Base-by-base conservation (phyloP, 352 stramenopile species). In the Pythium myriotylum region DNA sequence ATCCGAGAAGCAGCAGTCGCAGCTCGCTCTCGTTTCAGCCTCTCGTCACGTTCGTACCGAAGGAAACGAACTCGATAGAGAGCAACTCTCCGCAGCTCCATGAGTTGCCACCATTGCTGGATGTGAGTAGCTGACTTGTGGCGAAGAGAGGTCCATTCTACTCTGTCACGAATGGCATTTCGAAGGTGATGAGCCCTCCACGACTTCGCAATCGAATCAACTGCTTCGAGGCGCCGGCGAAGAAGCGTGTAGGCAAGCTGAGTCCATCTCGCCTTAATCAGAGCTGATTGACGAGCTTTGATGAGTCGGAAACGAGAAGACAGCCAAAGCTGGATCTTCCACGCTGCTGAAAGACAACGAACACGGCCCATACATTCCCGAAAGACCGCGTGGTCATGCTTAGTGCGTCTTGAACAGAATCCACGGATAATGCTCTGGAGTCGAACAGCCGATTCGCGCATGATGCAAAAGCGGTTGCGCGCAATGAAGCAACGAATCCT, bases 51-150 rank as follows among this genome's bases (percentile, higher is more conserved):
- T 24, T 65, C 27, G 4, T 32, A 23, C 5, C 63, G 42, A 35
- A 57, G 56, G 1, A 14, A 8, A 0, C 35, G 17, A 6, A 70
- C 55, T 26, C 61, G 33, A 14, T 19, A 29, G 22, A 39, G 41
- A 19, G 59, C 64, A 0, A 6, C 22, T 17, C 10, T 9, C 13
- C 57, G 39, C 17, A 50, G 23, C 17, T 46, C 6, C n/a, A 52
- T 13, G 3, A 19, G 51, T 22, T 20, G 41, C 68, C 68, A 76
- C 68, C 68, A 76, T 5, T 40, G 32, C 46, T 72, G 56, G 16
- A 70, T 56, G 5, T 53, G 17, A 17, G 47, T 23, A 0, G 55
- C 54, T 10, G 55, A 43, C 24, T 10, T 9, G 10, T 42, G 32
- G 26, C 47, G 48, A 10, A 16, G 40, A 27, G 20, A 42, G 13